Percentiles rank a stretch among this genome's conserved stretches.
Conservation (phyloP, 371 early-diverging fungal genomes). For the Funneliformis caledonium region DNA sequence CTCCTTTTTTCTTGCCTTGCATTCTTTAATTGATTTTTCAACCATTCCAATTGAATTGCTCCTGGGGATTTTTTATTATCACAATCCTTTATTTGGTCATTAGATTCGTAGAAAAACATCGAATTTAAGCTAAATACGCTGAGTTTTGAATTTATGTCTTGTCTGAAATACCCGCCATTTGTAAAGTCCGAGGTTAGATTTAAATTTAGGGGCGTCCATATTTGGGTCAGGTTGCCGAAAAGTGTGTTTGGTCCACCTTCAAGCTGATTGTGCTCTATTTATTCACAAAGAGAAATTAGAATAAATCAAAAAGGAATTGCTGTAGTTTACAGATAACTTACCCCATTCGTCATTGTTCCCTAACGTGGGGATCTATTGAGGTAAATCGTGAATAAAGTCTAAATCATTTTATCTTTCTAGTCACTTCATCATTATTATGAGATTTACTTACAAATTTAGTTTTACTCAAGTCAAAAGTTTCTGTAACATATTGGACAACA, state of each 20-base stretch:
- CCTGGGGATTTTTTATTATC: slow-evolving; percentile 43
- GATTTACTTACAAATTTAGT: slow-evolving; percentile 41
- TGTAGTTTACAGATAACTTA: not conserved
- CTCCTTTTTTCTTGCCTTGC: slow-evolving; percentile 19
- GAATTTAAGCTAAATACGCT: slow-evolving; percentile 44
- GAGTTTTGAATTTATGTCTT: slow-evolving; percentile 17
- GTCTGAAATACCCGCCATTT: slow-evolving; percentile 41
- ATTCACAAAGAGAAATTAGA: not conserved
- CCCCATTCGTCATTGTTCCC: slow-evolving; percentile 54
- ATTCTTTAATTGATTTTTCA: slow-evolving; percentile 17
- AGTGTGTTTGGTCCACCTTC: slow-evolving; percentile 8
- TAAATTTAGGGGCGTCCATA: slow-evolving; percentile 35
- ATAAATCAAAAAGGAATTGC: not conserved
- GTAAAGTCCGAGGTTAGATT: slow-evolving; percentile 10
- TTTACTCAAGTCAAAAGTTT: slow-evolving; percentile 45
- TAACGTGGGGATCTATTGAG: slow-evolving; percentile 49
- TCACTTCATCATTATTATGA: not conserved
- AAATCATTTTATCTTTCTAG: not conserved
- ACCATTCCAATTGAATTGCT: slow-evolving; percentile 48
- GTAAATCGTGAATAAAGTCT: not conserved
- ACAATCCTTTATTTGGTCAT: slow-evolving; percentile 45
- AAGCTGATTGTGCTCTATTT: slow-evolving; percentile 14
- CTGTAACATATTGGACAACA: slow-evolving; percentile 45
- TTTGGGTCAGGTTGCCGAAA: slow-evolving; percentile 26
- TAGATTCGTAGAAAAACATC: slow-evolving; percentile 45